Evolutionary conservation across 2,329 filamentous ascomycete genomes (phyloP).

Genomic region (Mycosphaerella sp.): DNA sequence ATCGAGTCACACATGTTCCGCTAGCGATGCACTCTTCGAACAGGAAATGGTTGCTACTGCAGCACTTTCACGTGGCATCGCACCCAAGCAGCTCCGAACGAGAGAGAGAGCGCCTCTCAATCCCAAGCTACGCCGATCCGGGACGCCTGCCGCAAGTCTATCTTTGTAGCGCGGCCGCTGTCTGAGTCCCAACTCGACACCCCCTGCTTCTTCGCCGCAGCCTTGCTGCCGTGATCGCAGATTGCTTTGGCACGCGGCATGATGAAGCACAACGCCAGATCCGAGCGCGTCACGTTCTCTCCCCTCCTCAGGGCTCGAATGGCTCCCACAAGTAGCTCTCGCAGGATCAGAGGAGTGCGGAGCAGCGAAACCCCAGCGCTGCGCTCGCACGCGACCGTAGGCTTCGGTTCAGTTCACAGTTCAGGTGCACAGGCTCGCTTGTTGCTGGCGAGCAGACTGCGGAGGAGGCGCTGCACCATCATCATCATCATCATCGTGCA

Average conservation of each 20-base stretch:
- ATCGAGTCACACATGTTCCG: conserved; percentile 13
- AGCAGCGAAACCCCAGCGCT: not conserved
- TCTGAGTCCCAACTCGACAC: not conserved
- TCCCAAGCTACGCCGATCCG: conserved; percentile 26
- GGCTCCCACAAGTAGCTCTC: conserved; percentile 2
- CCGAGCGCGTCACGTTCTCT: not conserved
- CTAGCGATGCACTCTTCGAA: conserved; percentile 5
- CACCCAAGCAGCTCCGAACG: conserved; percentile 15
- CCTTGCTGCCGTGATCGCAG: conserved; percentile 17
- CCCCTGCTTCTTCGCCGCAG: conserved; percentile 13
- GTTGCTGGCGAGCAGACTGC: not conserved
- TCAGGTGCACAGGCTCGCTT: not conserved
- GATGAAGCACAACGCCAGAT: conserved; percentile 15
- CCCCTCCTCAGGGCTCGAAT: not conserved
- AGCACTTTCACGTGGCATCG: conserved; percentile 22
- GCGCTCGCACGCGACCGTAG: not conserved
- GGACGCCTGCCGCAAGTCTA: conserved; percentile 23
- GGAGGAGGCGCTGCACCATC: not conserved
- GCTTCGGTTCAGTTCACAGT: not conserved
- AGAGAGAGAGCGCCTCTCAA: conserved; percentile 3
- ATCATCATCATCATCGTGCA: not conserved
- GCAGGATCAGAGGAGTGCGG: not conserved
- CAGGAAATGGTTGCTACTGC: conserved; percentile 17
- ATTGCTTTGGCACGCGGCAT: conserved; percentile 20
- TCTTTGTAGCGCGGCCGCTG: conserved; percentile 18